Evolutionary conservation across 2,329 filamentous ascomycete genomes (phyloP).

Genomic region (Colletotrichum australisinense): DNA sequence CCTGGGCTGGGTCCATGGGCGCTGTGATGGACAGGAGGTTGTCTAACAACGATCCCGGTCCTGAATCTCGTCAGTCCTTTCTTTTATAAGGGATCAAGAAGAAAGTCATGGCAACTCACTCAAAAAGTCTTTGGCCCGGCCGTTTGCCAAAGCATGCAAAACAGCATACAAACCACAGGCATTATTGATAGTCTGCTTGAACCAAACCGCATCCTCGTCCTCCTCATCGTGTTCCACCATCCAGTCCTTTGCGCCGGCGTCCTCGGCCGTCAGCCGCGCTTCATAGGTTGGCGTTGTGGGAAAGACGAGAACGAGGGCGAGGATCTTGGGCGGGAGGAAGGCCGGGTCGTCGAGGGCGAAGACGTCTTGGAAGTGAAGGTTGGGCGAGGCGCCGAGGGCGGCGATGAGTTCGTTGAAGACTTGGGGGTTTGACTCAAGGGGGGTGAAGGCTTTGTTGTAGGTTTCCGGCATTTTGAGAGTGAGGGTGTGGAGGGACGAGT

Average conservation of each 20-base stretch:
- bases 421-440: constrained; percentile 66
- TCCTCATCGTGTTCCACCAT: constrained; percentile 49
- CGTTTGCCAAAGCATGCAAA: constrained; percentile 73
- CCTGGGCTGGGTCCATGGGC: constrained; percentile 62
- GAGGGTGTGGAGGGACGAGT: not conserved
- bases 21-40: constrained; percentile 71
- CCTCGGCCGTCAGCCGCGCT: constrained; percentile 54
- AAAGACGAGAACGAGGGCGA: constrained; percentile 77
- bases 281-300: constrained; percentile 73
- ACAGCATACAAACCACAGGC: constrained; percentile 77
- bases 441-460: constrained; percentile 43
- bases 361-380: constrained; percentile 75
- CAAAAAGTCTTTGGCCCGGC: constrained; percentile 45
- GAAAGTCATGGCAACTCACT: constrained; percentile 50
- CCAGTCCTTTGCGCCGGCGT: constrained; percentile 34
- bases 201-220: constrained; percentile 75
- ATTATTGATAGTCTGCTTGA: constrained; percentile 78
- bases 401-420: constrained; percentile 74
- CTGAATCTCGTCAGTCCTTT: not conserved
- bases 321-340: constrained; percentile 65
- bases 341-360: constrained; percentile 76
- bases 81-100: not conserved
- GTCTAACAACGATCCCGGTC: constrained; percentile 48
- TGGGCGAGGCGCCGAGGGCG: constrained; percentile 68
- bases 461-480: constrained; percentile 17